These are phyloP conservation scores for Flaveria trinervia DNA, from an alignment of 129 eudicot genomes.

Conservation along the genomic window DNA sequence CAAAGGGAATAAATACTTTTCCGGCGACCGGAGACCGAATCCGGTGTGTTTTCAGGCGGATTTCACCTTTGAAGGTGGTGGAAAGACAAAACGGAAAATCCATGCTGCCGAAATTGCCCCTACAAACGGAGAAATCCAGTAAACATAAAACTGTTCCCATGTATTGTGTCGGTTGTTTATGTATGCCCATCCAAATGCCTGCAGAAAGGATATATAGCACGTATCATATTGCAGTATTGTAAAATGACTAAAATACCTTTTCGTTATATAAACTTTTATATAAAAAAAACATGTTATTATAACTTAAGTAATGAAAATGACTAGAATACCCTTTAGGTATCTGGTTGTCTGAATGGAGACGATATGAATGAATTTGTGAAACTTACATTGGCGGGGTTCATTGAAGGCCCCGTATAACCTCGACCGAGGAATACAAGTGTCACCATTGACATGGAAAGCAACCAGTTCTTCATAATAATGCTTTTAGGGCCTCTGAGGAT, in stretches of 20 bases:
- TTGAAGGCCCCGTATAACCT: slow-evolving; percentile 46
- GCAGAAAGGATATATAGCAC: background rate
- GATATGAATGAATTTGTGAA: background rate
- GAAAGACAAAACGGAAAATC: slow-evolving; percentile 61
- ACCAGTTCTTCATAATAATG: slow-evolving; percentile 57
- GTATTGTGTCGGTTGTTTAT: slow-evolving; percentile 57
- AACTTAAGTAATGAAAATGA: background rate
- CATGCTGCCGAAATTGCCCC: slow-evolving; percentile 71
- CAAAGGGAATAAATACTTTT: slow-evolving; percentile 11
- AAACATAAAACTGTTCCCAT: slow-evolving; percentile 71
- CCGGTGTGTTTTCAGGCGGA: slow-evolving; percentile 31
- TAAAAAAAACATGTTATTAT: background rate
- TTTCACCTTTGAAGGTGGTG: slow-evolving; percentile 58
- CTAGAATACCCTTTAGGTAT: background rate
- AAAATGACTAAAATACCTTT: background rate
- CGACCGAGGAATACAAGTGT: slow-evolving; percentile 59
- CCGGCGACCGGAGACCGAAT: background rate
- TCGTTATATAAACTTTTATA: too few relatives aligned
- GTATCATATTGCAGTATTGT: background rate
- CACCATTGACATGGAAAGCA: slow-evolving; percentile 68
- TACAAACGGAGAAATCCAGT: slow-evolving; percentile 68
- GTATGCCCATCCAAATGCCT: slow-evolving; percentile 92
- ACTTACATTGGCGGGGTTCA: slow-evolving; percentile 27
- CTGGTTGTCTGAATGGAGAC: background rate
- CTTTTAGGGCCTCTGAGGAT: slow-evolving; percentile 63